Base-by-base conservation (phyloP, 257 asterid species). In the Nicotiana paniculata region DNA sequence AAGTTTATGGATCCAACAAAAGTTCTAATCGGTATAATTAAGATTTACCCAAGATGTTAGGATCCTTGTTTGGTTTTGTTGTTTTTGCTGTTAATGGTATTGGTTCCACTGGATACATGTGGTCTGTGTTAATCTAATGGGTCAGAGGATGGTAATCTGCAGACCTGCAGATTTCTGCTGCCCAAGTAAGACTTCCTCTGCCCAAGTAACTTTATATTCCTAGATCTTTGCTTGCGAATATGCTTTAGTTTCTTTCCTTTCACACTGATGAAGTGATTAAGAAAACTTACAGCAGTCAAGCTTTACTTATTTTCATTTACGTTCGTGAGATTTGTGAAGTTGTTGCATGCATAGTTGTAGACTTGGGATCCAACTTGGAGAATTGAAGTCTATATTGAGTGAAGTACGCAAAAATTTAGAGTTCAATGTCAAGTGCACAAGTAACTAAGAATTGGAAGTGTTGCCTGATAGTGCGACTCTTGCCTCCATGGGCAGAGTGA, bases 171-270 rank as follows among this genome's bases (percentile, higher is more conserved):
- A 76, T 88, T 75, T 80, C 87, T 85, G 83, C 90, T 43, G 18
- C 68, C 63, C 86, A 84, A 66, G 90, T 88, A 88, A 88, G 90
- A 82, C 21, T 77, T 72, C 74, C 66, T 30, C 59, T 26, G 68
- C 51, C 77, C 9, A 75, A 51, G 79, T 72, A 72, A 72, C 61
- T 72, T 48, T 24, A 72, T 35, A 33, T 69, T 48, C 16, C 37
- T 7, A 26, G 57, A 30, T 39, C 80, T 28, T 43, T 46, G 67
- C 28, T 51, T 72, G 16, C 43, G 54, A 32, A 75, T 15, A 48
- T 51, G 63, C 39, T 74, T 48, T 51, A 15, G 58, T 18, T 51
- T 75, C 79, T 75, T 35, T 5, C 26, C 63, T 46, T 51, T 26
- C 63, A 15, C 15, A 24, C 46, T 28, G 16, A 26, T 75, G 26